These are phyloP conservation scores for Emiliania huxleyi DNA, from an alignment of 78 protist species.

Conservation along the genomic window DNA sequence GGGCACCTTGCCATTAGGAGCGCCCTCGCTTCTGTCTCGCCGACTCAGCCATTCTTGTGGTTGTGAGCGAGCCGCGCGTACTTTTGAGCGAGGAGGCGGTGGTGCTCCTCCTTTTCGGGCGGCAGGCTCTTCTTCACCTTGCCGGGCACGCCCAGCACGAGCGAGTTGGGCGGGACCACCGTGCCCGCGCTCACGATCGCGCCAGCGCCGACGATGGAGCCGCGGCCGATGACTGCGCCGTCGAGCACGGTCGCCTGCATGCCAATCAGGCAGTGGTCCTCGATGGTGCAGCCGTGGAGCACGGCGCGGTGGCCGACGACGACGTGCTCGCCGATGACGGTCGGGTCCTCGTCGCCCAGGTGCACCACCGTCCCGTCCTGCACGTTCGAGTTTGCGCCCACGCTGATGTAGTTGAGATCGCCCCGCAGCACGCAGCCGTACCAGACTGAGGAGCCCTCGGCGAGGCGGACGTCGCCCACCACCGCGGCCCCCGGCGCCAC, in stretches of 20 bases:
- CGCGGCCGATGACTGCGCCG: background rate
- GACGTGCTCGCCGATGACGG: background rate
- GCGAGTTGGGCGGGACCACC: background rate
- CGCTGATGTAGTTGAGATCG: background rate
- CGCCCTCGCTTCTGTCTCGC: too few relatives aligned
- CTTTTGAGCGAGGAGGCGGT: background rate
- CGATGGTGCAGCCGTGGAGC: slow-evolving; percentile 6
- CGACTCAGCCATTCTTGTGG: too few relatives aligned
- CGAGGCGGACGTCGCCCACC: background rate
- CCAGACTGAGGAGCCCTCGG: background rate
- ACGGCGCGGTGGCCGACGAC: slow-evolving; percentile 19
- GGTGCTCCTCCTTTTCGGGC: background rate
- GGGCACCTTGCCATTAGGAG: too few relatives aligned
- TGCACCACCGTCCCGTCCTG: background rate
- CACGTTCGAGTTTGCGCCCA: background rate
- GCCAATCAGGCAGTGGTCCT: background rate
- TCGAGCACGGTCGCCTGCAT: background rate
- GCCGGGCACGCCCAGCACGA: background rate
- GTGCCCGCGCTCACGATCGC: background rate
- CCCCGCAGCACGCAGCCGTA: background rate
- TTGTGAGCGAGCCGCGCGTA: background rate
- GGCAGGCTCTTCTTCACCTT: background rate
- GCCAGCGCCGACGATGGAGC: background rate
- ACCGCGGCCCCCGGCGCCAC: background rate
- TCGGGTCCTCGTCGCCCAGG: background rate